phyloP scores from a whole-genome alignment of 2,329 filamentous ascomycete species.

The Sporothrix variecibatus region DNA sequence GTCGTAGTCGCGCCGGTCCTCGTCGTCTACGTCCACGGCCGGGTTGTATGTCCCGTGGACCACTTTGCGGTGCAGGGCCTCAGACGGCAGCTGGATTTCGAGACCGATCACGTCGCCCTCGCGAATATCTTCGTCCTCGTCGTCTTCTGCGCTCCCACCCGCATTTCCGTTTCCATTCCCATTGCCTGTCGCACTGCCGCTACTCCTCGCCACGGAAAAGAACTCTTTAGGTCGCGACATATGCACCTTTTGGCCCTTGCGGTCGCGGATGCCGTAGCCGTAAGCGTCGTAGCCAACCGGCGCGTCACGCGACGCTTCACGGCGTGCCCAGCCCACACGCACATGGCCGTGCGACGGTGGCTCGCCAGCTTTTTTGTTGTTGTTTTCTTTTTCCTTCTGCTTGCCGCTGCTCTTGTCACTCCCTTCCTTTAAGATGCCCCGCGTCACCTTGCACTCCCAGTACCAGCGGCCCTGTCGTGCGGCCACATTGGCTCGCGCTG shows the following conservation, averaged over 20 bases:
- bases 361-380: slow-evolving; percentile 38
- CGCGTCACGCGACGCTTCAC: slow-evolving; percentile 79
- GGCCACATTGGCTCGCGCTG: slow-evolving; percentile 86
- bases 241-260: slow-evolving; percentile 86
- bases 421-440: slow-evolving; percentile 58
- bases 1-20: slow-evolving; percentile 40
- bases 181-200: background rate
- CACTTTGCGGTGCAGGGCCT: slow-evolving; percentile 83
- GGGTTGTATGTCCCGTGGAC: slow-evolving; percentile 87
- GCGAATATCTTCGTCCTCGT: slow-evolving; percentile 67
- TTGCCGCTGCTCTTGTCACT: slow-evolving; percentile 45
- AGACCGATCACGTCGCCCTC: slow-evolving; percentile 94
- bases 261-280: slow-evolving; percentile 89
- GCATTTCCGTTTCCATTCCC: background rate
- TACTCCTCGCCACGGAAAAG: slow-evolving; percentile 26
- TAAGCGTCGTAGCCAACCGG: slow-evolving; percentile 89
- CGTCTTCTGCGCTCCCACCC: background rate
- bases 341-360: slow-evolving; percentile 63
- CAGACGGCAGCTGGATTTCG: slow-evolving; percentile 85
- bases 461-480: slow-evolving; percentile 89
- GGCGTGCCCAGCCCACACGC: slow-evolving; percentile 81
- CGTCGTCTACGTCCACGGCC: slow-evolving; percentile 65
- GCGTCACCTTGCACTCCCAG: slow-evolving; percentile 88
- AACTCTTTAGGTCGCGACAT: slow-evolving; percentile 93
- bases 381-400: background rate